Percentiles rank a stretch among this genome's conserved stretches.
These are phyloP conservation scores for Blastomyces silverae DNA, from an alignment of 2,329 filamentous ascomycete species.

Conservation along the genomic window DNA sequence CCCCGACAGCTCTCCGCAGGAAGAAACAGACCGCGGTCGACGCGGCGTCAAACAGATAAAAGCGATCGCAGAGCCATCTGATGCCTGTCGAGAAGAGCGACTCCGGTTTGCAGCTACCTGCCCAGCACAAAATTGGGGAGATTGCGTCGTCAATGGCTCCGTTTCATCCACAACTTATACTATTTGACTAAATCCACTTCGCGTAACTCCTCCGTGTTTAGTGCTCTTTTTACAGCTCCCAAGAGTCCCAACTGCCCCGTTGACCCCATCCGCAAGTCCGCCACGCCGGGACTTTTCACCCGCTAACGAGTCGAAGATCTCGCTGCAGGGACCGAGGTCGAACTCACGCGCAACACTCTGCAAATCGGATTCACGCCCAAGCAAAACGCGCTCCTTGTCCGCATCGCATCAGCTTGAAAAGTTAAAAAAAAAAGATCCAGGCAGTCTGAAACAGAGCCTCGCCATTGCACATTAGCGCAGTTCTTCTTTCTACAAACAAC, in stretches of 20 bases:
- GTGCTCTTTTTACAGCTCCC: conserved; percentile 1
- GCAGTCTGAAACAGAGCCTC: background rate
- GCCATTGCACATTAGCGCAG: background rate
- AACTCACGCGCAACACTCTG: no score
- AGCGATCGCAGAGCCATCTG: no score
- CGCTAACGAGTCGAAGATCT: no score
- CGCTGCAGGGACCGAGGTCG: no score
- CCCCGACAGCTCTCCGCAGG: background rate
- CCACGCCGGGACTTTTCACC: no score
- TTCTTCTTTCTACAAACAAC: background rate
- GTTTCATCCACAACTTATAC: conserved; percentile 3
- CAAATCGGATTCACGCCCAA: no score
- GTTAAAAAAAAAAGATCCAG: background rate
- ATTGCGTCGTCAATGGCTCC: background rate
- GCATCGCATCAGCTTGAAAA: background rate
- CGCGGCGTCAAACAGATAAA: no score
- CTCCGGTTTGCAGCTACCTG: background rate
- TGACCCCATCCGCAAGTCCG: background rate
- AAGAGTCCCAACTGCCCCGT: conserved; percentile 1
- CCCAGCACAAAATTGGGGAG: background rate
- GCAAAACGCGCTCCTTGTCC: background rate
- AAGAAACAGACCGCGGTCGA: background rate
- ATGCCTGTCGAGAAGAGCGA: background rate
- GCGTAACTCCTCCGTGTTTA: conserved; percentile 5
- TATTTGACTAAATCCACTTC: conserved; percentile 2